phyloP scores from a whole-genome alignment of 257 asterid species.

The Paraleonurus japonicus region DNA sequence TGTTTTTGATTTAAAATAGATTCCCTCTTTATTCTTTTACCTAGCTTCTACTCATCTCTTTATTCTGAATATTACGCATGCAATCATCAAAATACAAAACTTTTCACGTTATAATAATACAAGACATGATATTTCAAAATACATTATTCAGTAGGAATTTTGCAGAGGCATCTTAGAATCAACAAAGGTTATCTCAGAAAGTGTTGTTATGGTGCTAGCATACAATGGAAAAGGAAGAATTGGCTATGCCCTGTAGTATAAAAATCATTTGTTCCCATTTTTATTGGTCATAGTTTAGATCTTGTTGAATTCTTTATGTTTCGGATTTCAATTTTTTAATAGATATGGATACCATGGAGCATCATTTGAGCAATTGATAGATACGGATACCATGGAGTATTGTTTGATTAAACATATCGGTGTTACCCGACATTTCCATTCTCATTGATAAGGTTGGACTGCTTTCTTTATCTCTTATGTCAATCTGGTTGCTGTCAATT shows the following conservation, averaged over 20 bases:
- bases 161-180: too few species aligned
- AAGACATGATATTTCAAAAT: too few species aligned
- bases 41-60: too few species aligned
- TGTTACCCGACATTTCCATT: conserved; percentile 94
- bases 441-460: conserved; percentile 86
- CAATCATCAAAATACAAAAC: too few species aligned
- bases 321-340: conserved; percentile 75
- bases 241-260: not conserved
- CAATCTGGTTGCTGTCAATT: not conserved
- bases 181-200: not conserved
- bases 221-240: not conserved
- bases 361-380: too few species aligned
- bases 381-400: conserved; percentile 85
- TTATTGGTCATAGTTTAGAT: not conserved
- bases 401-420: conserved; percentile 87
- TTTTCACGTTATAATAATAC: too few species aligned
- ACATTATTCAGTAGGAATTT: too few species aligned
- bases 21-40: too few species aligned
- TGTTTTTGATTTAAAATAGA: too few species aligned
- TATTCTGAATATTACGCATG: too few species aligned
- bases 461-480: conserved; percentile 12
- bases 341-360: too few species aligned
- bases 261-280: not conserved
- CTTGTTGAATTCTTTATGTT: conserved; percentile 8
- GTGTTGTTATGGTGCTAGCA: not conserved